Conservation (phyloP, 1,284 basidiomycete species). For the Omphalotus olearius region DNA sequence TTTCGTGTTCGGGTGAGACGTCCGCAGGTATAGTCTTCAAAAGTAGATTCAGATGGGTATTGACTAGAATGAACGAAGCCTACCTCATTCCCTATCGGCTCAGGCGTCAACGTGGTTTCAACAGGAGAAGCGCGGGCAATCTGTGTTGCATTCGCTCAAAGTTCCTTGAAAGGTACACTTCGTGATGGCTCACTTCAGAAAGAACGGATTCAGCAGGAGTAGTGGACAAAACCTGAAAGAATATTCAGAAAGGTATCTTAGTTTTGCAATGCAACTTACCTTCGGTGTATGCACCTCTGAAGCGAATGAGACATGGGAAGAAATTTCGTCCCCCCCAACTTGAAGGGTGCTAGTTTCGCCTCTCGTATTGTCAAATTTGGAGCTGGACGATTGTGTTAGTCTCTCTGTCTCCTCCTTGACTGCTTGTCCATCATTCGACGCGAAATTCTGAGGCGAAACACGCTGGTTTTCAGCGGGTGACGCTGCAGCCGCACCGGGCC, state of each 20-base stretch:
- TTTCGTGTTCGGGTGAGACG: slow-evolving; percentile 3
- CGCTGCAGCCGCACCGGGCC: not conserved
- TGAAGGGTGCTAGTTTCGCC: not conserved
- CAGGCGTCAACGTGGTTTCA: not conserved
- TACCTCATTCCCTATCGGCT: not conserved
- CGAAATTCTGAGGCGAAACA: no score
- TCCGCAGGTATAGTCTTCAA: slow-evolving; percentile 1
- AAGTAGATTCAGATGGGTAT: not conserved
- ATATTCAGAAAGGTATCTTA: no score
- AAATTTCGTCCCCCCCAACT: not conserved
- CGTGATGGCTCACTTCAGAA: not conserved
- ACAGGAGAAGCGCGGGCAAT: not conserved
- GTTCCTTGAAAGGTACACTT: no score
- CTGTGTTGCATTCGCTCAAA: not conserved
- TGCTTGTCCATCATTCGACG: no score
- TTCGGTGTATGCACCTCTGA: no score
- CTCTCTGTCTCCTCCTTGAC: no score
- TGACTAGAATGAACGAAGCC: not conserved
- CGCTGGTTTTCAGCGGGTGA: no score
- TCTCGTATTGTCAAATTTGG: not conserved
- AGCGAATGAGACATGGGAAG: no score
- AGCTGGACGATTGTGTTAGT: no score
- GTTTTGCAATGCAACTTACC: no score
- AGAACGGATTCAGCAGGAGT: not conserved
- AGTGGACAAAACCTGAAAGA: not conserved